Conservation (phyloP, 805 yeast species). For the Priceomyces castillae region DNA sequence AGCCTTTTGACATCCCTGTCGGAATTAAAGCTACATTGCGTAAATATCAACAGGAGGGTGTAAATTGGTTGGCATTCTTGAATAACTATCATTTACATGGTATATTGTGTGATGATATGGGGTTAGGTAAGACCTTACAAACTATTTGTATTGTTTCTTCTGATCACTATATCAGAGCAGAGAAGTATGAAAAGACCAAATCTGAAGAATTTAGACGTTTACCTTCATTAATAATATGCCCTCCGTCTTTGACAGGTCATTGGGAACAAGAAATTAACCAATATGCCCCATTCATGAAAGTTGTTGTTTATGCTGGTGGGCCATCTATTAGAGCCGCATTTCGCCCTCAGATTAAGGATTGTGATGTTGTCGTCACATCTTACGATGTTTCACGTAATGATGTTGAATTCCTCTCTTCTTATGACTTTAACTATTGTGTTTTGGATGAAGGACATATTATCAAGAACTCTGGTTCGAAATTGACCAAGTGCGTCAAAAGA, state of each 20-base stretch:
- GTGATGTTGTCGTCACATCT: conserved; percentile 90
- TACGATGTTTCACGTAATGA: conserved; percentile 97
- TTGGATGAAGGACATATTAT: conserved; percentile 97
- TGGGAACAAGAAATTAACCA: conserved; percentile 95
- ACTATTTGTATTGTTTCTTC: conserved; percentile 96
- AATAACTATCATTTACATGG: conserved; percentile 96
- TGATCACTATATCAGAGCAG: conserved; percentile 84
- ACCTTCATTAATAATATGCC: conserved; percentile 88
- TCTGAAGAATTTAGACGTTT: conserved; percentile 67
- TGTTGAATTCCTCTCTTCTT: conserved; percentile 54
- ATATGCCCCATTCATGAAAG: conserved; percentile 83
- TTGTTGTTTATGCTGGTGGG: conserved; percentile 89
- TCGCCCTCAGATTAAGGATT: conserved; percentile 47
- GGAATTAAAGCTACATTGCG: conserved; percentile 89
- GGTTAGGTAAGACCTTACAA: conserved; percentile 94
- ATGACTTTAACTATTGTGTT: conserved; percentile 89
- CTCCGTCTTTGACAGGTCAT: conserved; percentile 97
- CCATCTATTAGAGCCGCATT: conserved; percentile 67
- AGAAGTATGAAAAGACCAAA: conserved; percentile 59
- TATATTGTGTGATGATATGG: conserved; percentile 98
- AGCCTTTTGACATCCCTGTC: conserved; percentile 86
- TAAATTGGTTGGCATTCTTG: conserved; percentile 94
- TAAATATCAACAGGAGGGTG: conserved; percentile 97
- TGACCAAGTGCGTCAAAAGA: conserved; percentile 83
- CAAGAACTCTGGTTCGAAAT: conserved; percentile 84